These are phyloP conservation scores for Teunomyces lycoperdinae DNA, from an alignment of 805 yeast species.

Conservation along the genomic window DNA sequence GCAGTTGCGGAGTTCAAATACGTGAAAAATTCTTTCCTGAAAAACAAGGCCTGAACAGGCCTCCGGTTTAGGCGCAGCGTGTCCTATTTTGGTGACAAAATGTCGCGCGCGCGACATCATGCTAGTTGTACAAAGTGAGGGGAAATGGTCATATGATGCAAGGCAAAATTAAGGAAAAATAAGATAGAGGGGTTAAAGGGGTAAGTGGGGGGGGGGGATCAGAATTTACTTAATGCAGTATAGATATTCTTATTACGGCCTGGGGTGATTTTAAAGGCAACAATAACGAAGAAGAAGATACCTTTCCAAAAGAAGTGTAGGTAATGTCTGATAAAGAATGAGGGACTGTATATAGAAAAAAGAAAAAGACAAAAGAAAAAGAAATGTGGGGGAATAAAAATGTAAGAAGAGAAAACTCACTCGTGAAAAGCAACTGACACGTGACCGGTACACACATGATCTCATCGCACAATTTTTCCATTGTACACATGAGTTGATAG, in stretches of 20 bases:
- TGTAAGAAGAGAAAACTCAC: no score
- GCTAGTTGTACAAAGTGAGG: not conserved
- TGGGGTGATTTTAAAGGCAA: no score
- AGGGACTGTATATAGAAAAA: no score
- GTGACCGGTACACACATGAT: not conserved
- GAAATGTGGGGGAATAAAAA: no score
- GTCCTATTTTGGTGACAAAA: not conserved
- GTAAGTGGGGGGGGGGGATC: not conserved
- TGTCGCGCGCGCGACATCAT: not conserved
- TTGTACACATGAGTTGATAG: not conserved
- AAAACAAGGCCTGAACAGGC: not conserved
- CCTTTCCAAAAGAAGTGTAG: no score
- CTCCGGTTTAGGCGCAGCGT: conserved; percentile 1
- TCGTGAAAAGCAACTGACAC: not conserved
- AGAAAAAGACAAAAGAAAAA: no score
- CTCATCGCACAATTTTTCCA: conserved; percentile 2
- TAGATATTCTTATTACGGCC: no score
- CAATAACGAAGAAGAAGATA: no score
- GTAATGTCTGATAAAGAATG: no score
- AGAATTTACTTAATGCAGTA: no score
- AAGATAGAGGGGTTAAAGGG: not conserved
- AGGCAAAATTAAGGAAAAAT: not conserved
- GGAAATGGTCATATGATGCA: not conserved
- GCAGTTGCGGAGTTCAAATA: conserved; percentile 1
- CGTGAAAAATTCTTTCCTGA: not conserved